Base-by-base conservation (phyloP, 2,329 filamentous ascomycete genomes). In the Cladophialophora bantiana region DNA sequence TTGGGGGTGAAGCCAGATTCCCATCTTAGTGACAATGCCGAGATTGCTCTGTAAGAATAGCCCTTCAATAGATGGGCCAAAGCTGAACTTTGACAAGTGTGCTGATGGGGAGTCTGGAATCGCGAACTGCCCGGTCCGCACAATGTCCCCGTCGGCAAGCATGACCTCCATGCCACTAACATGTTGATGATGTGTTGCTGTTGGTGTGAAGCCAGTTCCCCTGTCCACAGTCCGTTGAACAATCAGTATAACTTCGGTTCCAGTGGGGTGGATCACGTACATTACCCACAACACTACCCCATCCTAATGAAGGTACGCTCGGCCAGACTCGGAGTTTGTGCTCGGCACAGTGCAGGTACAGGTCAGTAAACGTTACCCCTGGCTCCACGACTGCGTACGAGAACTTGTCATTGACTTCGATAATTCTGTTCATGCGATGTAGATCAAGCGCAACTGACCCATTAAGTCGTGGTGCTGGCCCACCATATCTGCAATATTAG, bases 221-320 rank as follows among this genome's bases (percentile, higher is more conserved):
- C 82, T 76, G 61, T 83, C 82, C n/a, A 83, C 74, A 4, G 82
- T 77, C 67, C 62, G 45, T 62, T 32, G 26, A 12, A 31, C n/a
- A 18, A 54, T 68, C 32, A 66, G 63, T 34, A 26, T 15, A 4
- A 26, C 35, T 54, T 34, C 18, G 40, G 7, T 15, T 13, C 10
- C n/a, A 38, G 18, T 12, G 4, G 12, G 10, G 4, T 50, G 48
- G 34, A 52, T 3, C 34, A 56, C 60, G 13, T 64, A 66, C 67
- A 70, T 85, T 85, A 1, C 83, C 83, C 26, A 85, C 72, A 4
- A 85, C 78, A 36, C 78, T 80, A 1, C 83, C 83, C 75, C 83
- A 84, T 32, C 83, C 83, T 7, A 85, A 75, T 31, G 81, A 82
- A 0, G 83, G 81, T 15, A 79, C 79, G 67, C 80, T 81, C 1